Base-by-base conservation (phyloP, 1,284 basidiomycete genomes). In the Cerrena zonata region DNA sequence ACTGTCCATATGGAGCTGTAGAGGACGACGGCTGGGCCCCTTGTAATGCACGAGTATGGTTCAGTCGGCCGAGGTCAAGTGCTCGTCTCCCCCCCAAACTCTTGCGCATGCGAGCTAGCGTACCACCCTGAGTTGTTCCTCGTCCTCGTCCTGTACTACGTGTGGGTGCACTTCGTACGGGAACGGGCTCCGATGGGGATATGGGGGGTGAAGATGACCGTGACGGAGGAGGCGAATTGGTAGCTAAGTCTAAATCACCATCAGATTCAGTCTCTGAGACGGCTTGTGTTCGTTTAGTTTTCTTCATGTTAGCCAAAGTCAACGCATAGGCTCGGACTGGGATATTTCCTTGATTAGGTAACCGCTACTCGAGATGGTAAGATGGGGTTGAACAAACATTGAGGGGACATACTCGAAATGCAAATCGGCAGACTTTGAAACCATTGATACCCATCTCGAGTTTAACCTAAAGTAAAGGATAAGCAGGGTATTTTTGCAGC, bases 371-470 rank as follows among this genome's bases (percentile, higher is more conserved):
- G 10, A 19, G 37, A 18, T 23, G 22, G 7, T 34, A 7, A 41
- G 1, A 30, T 25, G 42, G 11, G 40, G 44, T 12, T 36, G 25
- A 4, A 15, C n/a, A 49, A 26, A 23, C 7, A 11, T 10, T 19
- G 5, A 22, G 41, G 19, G 23, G 36, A 50, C 53, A 24, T 25
- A 52, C 45, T 3, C n/a, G n/a, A 19, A 54, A 37, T 13, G n/a
- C 27, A 38, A 52, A 54, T 13, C 39, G 45, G 36, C 53, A 54
- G 22, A 54, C 45, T 27, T 42, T 2, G 44, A 24, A 41, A 4
- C 45, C 45, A 2, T n/a, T 21, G 30, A 41, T 37, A 15, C 50
- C 22, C n/a, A 36, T 30, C 18, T 34, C 47, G 13, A 18, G 40
- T 39, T 37, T 24, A 13, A 46, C 47, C 45, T 48, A 26, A 3